Evolutionary conservation across 1,139 yeast species (phyloP).

Genomic region (Candida dubliniensis): DNA sequence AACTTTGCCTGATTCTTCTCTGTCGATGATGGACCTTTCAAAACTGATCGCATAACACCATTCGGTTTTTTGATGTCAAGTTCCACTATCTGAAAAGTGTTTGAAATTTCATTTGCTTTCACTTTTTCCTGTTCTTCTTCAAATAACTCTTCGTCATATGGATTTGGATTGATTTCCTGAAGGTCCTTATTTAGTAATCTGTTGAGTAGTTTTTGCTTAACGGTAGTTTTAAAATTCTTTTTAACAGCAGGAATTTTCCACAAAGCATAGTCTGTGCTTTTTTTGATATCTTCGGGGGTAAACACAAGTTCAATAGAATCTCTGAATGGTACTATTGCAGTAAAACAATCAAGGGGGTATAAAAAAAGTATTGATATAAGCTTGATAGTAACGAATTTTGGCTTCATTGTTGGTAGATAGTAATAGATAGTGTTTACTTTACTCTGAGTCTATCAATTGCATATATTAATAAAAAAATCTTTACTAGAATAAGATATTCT

Average conservation of each 20-base stretch:
- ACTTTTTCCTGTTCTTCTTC: conserved; percentile 88
- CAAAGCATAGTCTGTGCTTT: conserved; percentile 22
- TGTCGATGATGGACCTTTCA: conserved; percentile 13
- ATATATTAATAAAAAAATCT: too few species aligned
- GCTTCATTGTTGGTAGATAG: background rate
- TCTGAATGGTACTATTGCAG: conserved; percentile 12
- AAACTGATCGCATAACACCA: conserved; percentile 11
- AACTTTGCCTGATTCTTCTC: conserved; percentile 8
- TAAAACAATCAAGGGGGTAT: background rate
- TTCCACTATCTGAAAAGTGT: conserved; percentile 5
- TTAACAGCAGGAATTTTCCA: conserved; percentile 24
- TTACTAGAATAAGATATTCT: too few species aligned
- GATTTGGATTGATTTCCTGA: conserved; percentile 36
- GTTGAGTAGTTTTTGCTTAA: conserved; percentile 30
- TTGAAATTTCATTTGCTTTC: conserved; percentile 18
- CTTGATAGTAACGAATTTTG: background rate
- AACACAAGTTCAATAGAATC: conserved; percentile 25
- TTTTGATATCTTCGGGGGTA: conserved; percentile 25
- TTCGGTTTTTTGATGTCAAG: conserved; percentile 9
- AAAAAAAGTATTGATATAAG: background rate
- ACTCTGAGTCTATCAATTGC: background rate
- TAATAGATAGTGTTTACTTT: background rate
- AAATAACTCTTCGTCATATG: conserved; percentile 75
- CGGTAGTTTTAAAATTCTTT: conserved; percentile 30
- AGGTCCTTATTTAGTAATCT: conserved; percentile 15